A percentile compares a stretch with the other conserved stretches of the same genome.
Conservation (phyloP, 768 basidiomycete species). For the Sistotremastrum niveocremeum region DNA sequence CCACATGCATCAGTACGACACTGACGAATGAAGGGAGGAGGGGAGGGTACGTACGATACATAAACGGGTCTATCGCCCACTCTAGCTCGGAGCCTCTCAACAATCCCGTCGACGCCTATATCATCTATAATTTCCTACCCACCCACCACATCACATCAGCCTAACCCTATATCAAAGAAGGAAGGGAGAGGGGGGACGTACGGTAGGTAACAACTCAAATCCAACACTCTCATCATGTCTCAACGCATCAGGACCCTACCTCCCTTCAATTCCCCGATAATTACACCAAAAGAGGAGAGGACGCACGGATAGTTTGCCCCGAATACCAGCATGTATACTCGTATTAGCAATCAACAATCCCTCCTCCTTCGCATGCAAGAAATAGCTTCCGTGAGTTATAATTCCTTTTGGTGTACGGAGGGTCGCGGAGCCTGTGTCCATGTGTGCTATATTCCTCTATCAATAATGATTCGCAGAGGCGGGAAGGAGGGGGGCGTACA, state of each 20-base stretch:
- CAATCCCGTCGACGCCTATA: conserved; percentile 54
- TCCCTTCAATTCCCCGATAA: conserved; percentile 43
- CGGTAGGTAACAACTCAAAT: conserved; percentile 60
- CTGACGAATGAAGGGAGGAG: neutral
- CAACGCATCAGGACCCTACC: conserved; percentile 18
- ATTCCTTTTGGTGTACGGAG: conserved; percentile 38
- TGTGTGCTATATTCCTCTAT: conserved; percentile 11
- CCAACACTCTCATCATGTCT: conserved; percentile 57
- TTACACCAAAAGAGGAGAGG: conserved; percentile 8
- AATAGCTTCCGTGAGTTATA: conserved; percentile 82
- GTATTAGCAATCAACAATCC: conserved; percentile 54
- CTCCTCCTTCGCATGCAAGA: conserved; percentile 65
- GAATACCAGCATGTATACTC: conserved; percentile 75
- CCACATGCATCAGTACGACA: no score
- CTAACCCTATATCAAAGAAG: no score
- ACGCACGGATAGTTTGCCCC: conserved; percentile 55
- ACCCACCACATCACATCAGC: no score
- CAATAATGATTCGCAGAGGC: conserved; percentile 12
- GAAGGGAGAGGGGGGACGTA: no score
- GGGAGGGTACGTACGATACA: conserved; percentile 29
- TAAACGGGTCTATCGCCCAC: conserved; percentile 69
- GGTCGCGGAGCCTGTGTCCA: conserved; percentile 16
- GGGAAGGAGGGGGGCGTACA: conserved; percentile 14
- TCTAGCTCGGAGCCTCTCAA: conserved; percentile 53
- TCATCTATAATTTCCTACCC: conserved; percentile 65